phyloP scores from a whole-genome alignment of 1,139 yeast genomes.

The Zhuliangozyma blackwelliae region DNA sequence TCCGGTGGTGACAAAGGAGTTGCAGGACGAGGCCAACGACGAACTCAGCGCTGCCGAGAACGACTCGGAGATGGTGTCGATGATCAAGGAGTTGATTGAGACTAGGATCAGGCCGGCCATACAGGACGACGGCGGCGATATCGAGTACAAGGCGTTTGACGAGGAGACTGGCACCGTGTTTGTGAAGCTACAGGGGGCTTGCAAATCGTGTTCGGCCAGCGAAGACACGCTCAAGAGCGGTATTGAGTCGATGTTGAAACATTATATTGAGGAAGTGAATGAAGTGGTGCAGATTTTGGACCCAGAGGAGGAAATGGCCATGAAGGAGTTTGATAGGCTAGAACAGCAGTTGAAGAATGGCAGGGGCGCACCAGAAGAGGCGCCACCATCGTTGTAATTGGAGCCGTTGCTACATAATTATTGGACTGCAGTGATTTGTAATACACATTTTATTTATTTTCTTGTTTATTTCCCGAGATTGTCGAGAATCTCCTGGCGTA shows the following conservation, averaged over 20 bases:
- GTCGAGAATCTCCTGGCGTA: conserved; percentile 17
- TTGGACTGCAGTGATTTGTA: too few relatives aligned
- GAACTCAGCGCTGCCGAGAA: conserved; percentile 25
- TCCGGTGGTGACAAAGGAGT: conserved; percentile 51
- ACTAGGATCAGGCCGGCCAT: conserved; percentile 63
- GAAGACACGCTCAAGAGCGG: conserved; percentile 78
- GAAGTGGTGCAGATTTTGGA: conserved; percentile 65
- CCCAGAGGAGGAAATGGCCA: conserved; percentile 48
- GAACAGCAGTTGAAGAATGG: conserved; percentile 36
- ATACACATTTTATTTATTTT: conserved; percentile 7
- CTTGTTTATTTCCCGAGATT: conserved; percentile 8
- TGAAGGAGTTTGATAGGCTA: conserved; percentile 68
- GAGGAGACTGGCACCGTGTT: conserved; percentile 67
- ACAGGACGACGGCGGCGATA: conserved; percentile 82
- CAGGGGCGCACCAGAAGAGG: conserved; percentile 11
- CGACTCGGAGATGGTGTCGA: conserved; percentile 50
- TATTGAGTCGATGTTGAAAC: conserved; percentile 79
- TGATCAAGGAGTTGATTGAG: conserved; percentile 57
- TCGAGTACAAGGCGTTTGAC: conserved; percentile 66
- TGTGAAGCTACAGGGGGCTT: conserved; percentile 76
- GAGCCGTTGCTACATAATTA: too few relatives aligned
- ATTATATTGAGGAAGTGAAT: conserved; percentile 77
- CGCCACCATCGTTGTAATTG: conserved; percentile 30
- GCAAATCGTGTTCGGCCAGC: conserved; percentile 73
- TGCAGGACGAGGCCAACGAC: conserved; percentile 35